phyloP scores from a whole-genome alignment of 1,284 basidiomycete genomes.

The Termitomyces sp. region DNA sequence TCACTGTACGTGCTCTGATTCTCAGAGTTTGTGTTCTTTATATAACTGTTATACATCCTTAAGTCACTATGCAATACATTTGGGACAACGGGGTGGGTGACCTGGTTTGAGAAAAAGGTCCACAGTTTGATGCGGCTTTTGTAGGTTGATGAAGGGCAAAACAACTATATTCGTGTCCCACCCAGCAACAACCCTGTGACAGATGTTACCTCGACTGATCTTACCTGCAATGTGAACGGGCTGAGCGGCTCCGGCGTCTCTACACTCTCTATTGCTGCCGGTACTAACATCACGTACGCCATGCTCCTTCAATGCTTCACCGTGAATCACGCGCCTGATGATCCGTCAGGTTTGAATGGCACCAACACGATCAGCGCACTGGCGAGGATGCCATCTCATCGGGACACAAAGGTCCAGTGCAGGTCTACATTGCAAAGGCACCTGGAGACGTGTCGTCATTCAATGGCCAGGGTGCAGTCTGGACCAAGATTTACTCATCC shows the following conservation, averaged over 20 bases:
- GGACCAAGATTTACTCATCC: conserved; percentile 50
- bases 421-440: conserved; percentile 48
- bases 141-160: conserved; percentile 40
- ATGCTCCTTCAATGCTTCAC: background rate
- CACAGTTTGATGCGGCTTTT: background rate
- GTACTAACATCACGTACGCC: conserved; percentile 34
- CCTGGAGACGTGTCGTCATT: conserved; percentile 40
- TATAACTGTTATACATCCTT: background rate
- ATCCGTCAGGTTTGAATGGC: conserved; percentile 29
- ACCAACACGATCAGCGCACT: conserved; percentile 42
- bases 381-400: conserved; percentile 49
- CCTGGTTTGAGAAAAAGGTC: background rate
- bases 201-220: conserved; percentile 44
- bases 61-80: conserved; percentile 49
- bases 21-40: background rate
- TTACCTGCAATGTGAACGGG: conserved; percentile 49
- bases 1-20: conserved; percentile 30
- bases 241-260: conserved; percentile 35
- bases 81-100: conserved; percentile 40
- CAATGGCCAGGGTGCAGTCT: conserved; percentile 44
- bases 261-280: conserved; percentile 39
- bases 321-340: background rate
- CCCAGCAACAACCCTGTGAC: conserved; percentile 51
- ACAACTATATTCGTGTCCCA: conserved; percentile 42
- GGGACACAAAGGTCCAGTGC: conserved; percentile 48